phyloP scores from a whole-genome alignment of 2,329 filamentous ascomycete species.

The Xylaria polymorpha region DNA sequence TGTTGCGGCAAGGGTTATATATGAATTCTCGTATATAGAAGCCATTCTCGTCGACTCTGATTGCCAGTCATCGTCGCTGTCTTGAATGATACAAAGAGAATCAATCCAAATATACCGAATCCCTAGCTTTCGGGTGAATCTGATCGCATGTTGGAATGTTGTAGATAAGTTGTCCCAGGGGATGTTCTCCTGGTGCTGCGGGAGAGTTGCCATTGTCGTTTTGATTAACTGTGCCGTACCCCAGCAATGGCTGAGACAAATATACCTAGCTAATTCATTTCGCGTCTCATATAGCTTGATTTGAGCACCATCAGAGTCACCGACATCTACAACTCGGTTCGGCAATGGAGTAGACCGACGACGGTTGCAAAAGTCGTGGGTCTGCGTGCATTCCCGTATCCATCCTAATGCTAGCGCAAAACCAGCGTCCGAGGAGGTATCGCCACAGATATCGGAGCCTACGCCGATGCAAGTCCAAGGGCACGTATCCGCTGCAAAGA shows the following conservation, averaged over 20 bases:
- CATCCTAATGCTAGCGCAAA: too few species aligned
- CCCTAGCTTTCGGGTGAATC: slow-evolving; percentile 22
- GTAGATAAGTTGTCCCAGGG: slow-evolving; percentile 20
- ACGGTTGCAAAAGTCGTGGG: too few species aligned
- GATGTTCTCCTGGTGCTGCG: slow-evolving; percentile 14
- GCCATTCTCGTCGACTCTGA: slow-evolving; percentile 34
- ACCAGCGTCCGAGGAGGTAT: too few species aligned
- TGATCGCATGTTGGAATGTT: slow-evolving; percentile 30
- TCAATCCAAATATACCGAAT: slow-evolving; percentile 29
- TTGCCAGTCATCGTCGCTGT: slow-evolving; percentile 28
- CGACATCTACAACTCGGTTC: too few species aligned
- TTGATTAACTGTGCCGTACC: slow-evolving; percentile 11
- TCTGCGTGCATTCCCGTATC: too few species aligned
- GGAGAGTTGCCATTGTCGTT: slow-evolving; percentile 1
- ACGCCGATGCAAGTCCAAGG: too few species aligned
- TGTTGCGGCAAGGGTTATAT: slow-evolving; percentile 30
- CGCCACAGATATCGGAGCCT: too few species aligned
- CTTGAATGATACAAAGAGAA: slow-evolving; percentile 22
- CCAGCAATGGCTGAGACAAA: slow-evolving; percentile 15
- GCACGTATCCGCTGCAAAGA: too few species aligned
- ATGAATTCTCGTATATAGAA: slow-evolving; percentile 31
- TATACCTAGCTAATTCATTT: not conserved
- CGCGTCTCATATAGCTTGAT: too few species aligned
- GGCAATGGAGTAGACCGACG: too few species aligned
- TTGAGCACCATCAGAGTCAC: too few species aligned